phyloP scores from a whole-genome alignment of 768 basidiomycete genomes.

The Termitomyces sp. region DNA sequence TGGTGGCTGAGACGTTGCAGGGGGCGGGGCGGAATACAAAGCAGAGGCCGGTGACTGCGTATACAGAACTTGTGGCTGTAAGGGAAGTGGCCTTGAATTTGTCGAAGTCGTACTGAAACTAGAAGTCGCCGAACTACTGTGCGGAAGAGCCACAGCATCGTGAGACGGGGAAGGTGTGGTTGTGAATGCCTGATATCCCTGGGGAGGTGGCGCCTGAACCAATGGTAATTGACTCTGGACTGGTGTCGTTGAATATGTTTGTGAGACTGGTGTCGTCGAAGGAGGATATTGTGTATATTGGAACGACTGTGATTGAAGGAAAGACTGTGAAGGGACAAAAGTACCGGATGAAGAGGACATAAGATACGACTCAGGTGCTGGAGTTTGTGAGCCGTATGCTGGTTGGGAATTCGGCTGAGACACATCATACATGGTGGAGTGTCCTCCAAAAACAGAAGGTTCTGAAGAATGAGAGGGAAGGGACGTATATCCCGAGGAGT shows the following conservation, averaged over 20 bases:
- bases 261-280: conserved; percentile 29
- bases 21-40: conserved; percentile 23
- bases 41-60: conserved; percentile 23
- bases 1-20: conserved; percentile 18
- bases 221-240: conserved; percentile 16
- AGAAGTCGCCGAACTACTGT: conserved; percentile 23
- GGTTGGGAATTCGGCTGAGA: conserved; percentile 28
- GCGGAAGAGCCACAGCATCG: conserved; percentile 25
- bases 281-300: conserved; percentile 31
- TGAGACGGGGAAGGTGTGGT: conserved; percentile 28
- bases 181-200: conserved; percentile 26
- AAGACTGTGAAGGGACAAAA: conserved; percentile 33
- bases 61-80: conserved; percentile 37
- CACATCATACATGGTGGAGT: conserved; percentile 23
- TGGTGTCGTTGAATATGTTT: conserved; percentile 30
- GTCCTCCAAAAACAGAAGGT: conserved; percentile 7
- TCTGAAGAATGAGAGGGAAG: conserved; percentile 39
- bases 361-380: conserved; percentile 17
- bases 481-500: conserved; percentile 32
- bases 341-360: conserved; percentile 28
- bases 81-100: conserved; percentile 38
- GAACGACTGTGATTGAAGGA: conserved; percentile 24
- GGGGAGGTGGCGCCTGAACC: conserved; percentile 28
- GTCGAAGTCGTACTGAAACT: conserved; percentile 16
- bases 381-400: conserved; percentile 22